These are phyloP conservation scores for Colletotrichum salicis DNA, from an alignment of 2,329 filamentous ascomycete genomes.

Conservation along the genomic window DNA sequence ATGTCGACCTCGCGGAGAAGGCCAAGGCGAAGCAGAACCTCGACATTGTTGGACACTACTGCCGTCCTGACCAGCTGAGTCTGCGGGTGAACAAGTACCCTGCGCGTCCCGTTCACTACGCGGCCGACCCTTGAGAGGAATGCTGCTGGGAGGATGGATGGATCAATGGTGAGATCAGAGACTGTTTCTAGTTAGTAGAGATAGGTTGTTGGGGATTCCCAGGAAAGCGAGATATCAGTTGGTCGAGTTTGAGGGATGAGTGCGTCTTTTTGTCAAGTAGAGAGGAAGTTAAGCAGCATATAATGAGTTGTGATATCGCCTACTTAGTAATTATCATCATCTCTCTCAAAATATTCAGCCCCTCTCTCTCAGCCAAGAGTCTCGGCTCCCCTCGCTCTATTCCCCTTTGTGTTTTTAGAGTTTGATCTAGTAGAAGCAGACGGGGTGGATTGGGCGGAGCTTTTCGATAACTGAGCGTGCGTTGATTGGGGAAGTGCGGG, in stretches of 20 bases:
- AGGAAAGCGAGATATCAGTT: neutral
- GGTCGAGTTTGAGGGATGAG: neutral
- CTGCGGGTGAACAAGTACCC: conserved; percentile 27
- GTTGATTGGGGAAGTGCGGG: neutral
- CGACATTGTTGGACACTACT: conserved; percentile 44
- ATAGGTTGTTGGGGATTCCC: neutral
- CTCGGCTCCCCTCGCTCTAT: neutral
- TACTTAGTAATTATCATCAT: neutral
- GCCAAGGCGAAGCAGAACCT: conserved; percentile 30
- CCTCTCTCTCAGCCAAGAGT: too few relatives aligned
- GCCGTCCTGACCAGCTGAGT: conserved; percentile 51
- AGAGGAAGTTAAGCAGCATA: neutral
- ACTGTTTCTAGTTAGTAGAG: too few relatives aligned
- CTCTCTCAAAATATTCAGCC: neutral
- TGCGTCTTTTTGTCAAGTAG: neutral
- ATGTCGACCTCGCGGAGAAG: conserved; percentile 46
- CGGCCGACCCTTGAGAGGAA: conserved; percentile 13
- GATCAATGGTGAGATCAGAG: neutral
- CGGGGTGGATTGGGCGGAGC: neutral
- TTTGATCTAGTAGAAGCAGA: neutral
- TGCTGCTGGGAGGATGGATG: neutral
- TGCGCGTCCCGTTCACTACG: conserved; percentile 21
- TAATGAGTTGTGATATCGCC: neutral
- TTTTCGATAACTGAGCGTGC: neutral
- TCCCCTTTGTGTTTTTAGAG: neutral